Evolutionary conservation across 768 basidiomycete genomes (phyloP), one percentile per base, ranked within the genome.

Genomic region (Neoboletus brunneissimus): DNA sequence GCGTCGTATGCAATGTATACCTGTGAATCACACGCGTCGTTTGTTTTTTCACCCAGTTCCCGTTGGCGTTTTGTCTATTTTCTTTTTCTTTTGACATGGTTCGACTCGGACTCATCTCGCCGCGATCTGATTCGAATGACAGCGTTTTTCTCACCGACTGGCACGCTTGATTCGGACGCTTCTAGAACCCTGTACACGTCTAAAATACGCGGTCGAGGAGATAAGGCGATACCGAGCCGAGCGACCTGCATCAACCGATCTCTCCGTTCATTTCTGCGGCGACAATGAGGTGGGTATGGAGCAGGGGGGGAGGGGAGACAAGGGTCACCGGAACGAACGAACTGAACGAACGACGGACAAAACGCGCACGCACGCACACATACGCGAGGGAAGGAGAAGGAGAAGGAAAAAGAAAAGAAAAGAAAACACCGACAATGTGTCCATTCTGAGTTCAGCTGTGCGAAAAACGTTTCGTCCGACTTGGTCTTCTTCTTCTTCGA

Each of bases 161-260:
- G 38, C n/a, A n/a, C n/a, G n/a, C 38, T 40, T n/a, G 22, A 50
- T 23, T 18, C 3, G 20, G 40, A 8, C n/a, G n/a, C 40, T 41
- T 41, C 9, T 22, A 22, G 40, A 41, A 41, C 20, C 1, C 10
- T 23, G 42, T 44, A 27, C 16, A 44, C 25, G 23, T 44, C 43
- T 44, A 44, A 44, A 44, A 31, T 44, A 38, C 51, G 43, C 37
- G 43, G 38, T 53, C 56, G 41, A 54, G 63, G 63, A 64, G 63
- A 64, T 64, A 65, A 65, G 54, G 56, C 47, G 59, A 62, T 51
- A 49, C 43, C 48, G 63, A 64, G 55, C 63, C 59, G 62, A 64
- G 22, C 44, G 29, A 51, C 20, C n/a, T 3, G 9, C n/a, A 20
- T n/a, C 4, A 40, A 37, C 52, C 48, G 48, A 48, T 48, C 51